Conservation (phyloP, 1,139 yeast genomes). For the Pichia sp. region DNA sequence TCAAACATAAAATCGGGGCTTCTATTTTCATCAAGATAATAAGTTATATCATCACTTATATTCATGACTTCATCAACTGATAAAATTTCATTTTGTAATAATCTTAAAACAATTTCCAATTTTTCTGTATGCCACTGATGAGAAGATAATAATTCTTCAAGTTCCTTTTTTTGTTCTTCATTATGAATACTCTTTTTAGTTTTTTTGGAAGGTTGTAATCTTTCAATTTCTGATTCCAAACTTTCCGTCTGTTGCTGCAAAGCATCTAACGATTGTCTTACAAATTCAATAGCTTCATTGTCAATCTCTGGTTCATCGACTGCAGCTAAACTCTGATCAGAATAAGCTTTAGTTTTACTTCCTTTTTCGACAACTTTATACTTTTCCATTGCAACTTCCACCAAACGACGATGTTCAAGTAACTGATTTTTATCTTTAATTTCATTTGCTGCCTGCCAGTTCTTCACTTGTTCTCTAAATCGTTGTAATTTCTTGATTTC, state of each 20-base stretch:
- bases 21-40: constrained; percentile 66
- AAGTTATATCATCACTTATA: constrained; percentile 65
- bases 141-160: constrained; percentile 35
- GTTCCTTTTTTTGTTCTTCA: constrained; percentile 51
- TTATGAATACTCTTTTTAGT: constrained; percentile 48
- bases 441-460: constrained; percentile 69
- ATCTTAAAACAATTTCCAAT: constrained; percentile 55
- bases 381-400: constrained; percentile 77
- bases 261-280: constrained; percentile 57
- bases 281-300: constrained; percentile 53
- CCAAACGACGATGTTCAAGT: constrained; percentile 56
- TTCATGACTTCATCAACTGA: constrained; percentile 54
- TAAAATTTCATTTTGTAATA: constrained; percentile 59
- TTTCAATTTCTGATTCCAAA: constrained; percentile 56
- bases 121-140: constrained; percentile 58
- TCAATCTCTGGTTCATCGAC: constrained; percentile 43
- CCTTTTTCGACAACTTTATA: constrained; percentile 73
- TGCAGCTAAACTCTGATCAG: constrained; percentile 45
- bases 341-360: constrained; percentile 68
- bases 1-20: constrained; percentile 70
- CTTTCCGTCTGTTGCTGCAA: constrained; percentile 57
- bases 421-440: constrained; percentile 63
- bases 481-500: constrained; percentile 71
- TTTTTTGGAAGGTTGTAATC: constrained; percentile 34
- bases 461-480: constrained; percentile 69